Evolutionary conservation across 108 stramenopile species (phyloP).

Genomic region (Skeletonema costatum): DNA sequence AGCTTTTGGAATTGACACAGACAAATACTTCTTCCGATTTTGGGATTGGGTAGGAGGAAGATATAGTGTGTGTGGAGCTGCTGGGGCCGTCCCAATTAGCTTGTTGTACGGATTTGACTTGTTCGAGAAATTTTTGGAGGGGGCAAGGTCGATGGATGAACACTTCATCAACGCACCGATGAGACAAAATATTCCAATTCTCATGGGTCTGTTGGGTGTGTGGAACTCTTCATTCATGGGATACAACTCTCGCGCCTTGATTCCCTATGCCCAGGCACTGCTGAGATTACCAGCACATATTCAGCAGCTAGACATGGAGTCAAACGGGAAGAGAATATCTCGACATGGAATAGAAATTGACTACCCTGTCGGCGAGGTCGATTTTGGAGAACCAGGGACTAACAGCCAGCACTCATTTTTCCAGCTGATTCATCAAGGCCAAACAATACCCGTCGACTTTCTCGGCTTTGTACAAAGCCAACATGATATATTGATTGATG

Average conservation of each 20-base stretch:
- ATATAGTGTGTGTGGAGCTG: slow-evolving; percentile 94
- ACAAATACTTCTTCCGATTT: slow-evolving; percentile 90
- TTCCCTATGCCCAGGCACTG: slow-evolving; percentile 98
- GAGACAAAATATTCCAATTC: slow-evolving; percentile 91
- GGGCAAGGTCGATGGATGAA: slow-evolving; percentile 95
- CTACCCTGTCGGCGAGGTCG: slow-evolving; percentile 94
- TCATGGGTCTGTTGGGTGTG: slow-evolving; percentile 97
- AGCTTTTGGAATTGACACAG: slow-evolving; percentile 91
- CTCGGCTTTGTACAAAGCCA: slow-evolving; percentile 92
- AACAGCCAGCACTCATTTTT: slow-evolving; percentile 99
- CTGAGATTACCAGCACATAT: slow-evolving; percentile 98
- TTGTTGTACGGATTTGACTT: slow-evolving; percentile 92
- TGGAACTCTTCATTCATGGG: slow-evolving; percentile 98
- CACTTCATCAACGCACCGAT: slow-evolving; percentile 96
- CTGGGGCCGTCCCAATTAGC: slow-evolving; percentile 92
- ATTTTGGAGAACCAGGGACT: slow-evolving; percentile 98
- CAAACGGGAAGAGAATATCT: slow-evolving; percentile 88
- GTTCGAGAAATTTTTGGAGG: slow-evolving; percentile 93
- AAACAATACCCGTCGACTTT: slow-evolving; percentile 96
- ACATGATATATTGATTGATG: slow-evolving; percentile 84
- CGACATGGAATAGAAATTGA: slow-evolving; percentile 84
- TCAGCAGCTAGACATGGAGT: slow-evolving; percentile 99
- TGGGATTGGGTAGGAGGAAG: slow-evolving; percentile 98
- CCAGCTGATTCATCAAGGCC: slow-evolving; percentile 99
- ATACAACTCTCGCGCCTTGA: slow-evolving; percentile 79